Evolutionary conservation across 78 protist genomes (phyloP), one percentile per base, ranked within the genome.

Genomic region (Blattamonas nauphoetae): DNA sequence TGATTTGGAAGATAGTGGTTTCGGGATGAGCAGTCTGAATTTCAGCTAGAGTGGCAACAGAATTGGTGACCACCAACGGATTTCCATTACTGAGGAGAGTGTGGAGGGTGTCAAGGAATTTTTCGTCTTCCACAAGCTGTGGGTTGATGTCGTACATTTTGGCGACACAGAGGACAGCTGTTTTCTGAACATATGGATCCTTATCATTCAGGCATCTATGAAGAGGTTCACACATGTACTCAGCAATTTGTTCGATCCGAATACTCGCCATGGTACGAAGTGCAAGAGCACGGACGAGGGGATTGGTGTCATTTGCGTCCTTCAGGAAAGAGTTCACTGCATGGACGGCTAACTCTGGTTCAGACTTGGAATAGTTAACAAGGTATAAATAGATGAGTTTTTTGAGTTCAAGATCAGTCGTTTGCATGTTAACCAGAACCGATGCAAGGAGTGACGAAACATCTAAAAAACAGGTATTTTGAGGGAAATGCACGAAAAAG

Each of bases 241-340:
- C 98, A 2, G 93, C 88, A 80, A 98, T 96, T 32, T 90, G 85
- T 86, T 93, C 95, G 5, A 97, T 97, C 35, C 98, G 95, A 55
- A 98, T 96, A 92, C 98, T 96, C 64, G 98, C 99, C 99, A 98
- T 97, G 21, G 99, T 97, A 35, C 99, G 94, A 43, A 98, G 88
- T n/a, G 99, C 99, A 1, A 98, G 92, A 1, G 99, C 99, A 36
- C 99, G 92, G 45, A 98, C 92, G 63, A 98, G 89, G 55, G 99
- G 99, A 89, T 93, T 94, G 44, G 81, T 89, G 84, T 97, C 96
- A 11, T 88, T 78, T 1, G 98, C 92, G 91, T 97, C 99, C 92
- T 95, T 92, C 71, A 89, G 94, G 81, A 98, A 97, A 0, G 96
- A 95, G 88, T 95, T 95, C 79, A 97, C 99, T 64, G 97, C 99